Base-by-base conservation (phyloP, 2,329 filamentous ascomycete species). In the Colletotrichum incanum region DNA sequence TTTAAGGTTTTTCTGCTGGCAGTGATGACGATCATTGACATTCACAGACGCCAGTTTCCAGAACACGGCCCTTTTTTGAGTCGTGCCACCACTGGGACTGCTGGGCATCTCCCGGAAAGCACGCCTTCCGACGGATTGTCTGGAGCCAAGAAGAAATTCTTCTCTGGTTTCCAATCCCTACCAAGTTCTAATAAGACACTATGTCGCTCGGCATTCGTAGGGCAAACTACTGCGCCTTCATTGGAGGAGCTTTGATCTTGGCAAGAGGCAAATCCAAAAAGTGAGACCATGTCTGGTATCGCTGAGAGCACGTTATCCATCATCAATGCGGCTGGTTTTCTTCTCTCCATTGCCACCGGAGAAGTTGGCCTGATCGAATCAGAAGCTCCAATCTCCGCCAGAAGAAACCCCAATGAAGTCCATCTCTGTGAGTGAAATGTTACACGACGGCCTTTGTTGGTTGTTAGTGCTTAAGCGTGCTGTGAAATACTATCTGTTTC, bases 61-160 rank as follows among this genome's bases (percentile, higher is more conserved):
- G 18, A 47, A 34, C 28, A 55, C 34, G 37, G 61, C 23, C 31
- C n/a, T 6, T 18, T 52, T 39, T 1, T 47, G 23, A 5, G 20
- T 18, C n/a, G n/a, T 45, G 3, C 9, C 3, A 6, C 34, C 28
- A 52, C 34, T n/a, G 31, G 65, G 39, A 26, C 34, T 37, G 12
- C 52, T 69, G 52, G 43, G 52, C 52, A 59, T 28, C 18, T 55
- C 26, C 45, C 62, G 67, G 67, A 45, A 66, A 37, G n/a, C 54
- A 20, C 31, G 28, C 28, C 54, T 54, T 49, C 62, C 67, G 67
- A 55, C 26, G n/a, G 34, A 41, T 16, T 23, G 31, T 45, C 31
- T 8, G n/a, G 20, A 37, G 20, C 41, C 50, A 50, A 50, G 60
- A 65, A 11, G 20, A 11, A 68, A 47, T 8, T 28, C 20, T 47